Evolutionary conservation across 2,329 filamentous ascomycete genomes (phyloP), one percentile per base, ranked within the genome.

Genomic region (Penicillium sp.): DNA sequence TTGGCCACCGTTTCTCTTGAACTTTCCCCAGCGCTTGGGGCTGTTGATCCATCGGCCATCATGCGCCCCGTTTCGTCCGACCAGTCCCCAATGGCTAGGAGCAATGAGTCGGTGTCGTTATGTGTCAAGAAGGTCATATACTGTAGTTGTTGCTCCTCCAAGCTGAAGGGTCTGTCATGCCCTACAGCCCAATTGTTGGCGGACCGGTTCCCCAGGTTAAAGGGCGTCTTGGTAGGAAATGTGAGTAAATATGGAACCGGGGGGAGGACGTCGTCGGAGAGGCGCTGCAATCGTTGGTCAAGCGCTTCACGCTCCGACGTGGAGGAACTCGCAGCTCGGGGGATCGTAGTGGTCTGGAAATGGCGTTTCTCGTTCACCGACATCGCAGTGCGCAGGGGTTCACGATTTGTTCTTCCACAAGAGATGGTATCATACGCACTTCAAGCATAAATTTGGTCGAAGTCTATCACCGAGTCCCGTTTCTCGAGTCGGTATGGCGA

Each of bases 71-170:
- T 66, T 45, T 70, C 70, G 62, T 76, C 72, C 42, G 76, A 75
- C 68, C 77, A 77, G 56, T 77, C 76, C 45, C 78, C 77, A 51
- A 76, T 75, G 10, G 73, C 73, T 54, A 75, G 68, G 44, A 79
- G 64, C 49, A 76, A 69, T 37, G 72, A 74, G 57, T 78, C 75
- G 52, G 75, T 75, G 31, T 74, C 74, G 60, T 81, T 77, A 62
- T 80, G 78, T 49, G 76, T 77, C 47, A 79, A 67, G 56, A 80
- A 83, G 50, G 79, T 83, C 70, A 80, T 73, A 63, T 83, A 83
- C 61, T 83, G 81, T 45, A 81, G 69, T 57, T 75, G 71, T 58
- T 81, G 75, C 64, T 84, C 81, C 54, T 76, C 69, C 17, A 65
- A 65, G 44, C 69, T 65, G 64, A 82, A 84, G 4, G 79, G 75